These are phyloP conservation scores for Dipteronia sinensis DNA, from an alignment of 345 rosid species.

Conservation along the genomic window DNA sequence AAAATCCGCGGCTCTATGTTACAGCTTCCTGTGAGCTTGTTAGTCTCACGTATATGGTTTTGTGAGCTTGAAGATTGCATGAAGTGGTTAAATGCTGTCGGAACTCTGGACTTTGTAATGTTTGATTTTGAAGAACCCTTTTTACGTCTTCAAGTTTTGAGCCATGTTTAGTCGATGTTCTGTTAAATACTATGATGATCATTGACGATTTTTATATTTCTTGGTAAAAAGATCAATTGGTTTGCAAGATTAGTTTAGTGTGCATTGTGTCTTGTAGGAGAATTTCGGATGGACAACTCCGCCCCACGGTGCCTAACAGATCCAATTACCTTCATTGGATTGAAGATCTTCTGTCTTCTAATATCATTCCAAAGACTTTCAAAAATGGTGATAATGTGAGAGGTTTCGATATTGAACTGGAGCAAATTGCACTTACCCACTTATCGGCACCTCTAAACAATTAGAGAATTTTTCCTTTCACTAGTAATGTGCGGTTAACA, in stretches of 20 bases:
- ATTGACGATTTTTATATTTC: not conserved
- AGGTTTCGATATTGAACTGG: slow-evolving; percentile 94
- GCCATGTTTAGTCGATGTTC: no score
- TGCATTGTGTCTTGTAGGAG: slow-evolving; percentile 52
- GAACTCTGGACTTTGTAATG: not conserved
- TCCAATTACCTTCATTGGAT: slow-evolving; percentile 94
- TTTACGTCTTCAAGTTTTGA: not conserved
- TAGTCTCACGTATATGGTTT: not conserved
- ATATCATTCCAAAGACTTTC: slow-evolving; percentile 44
- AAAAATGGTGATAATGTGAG: slow-evolving; percentile 40
- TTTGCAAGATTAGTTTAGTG: not conserved
- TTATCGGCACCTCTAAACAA: slow-evolving; percentile 73
- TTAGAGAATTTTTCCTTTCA: no score
- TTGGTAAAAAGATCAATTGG: not conserved
- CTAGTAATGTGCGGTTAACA: no score
- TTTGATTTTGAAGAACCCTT: not conserved
- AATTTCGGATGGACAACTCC: slow-evolving; percentile 96
- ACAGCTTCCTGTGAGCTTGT: not conserved
- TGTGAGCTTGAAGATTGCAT: not conserved
- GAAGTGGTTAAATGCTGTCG: not conserved
- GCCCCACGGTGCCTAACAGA: slow-evolving; percentile 92
- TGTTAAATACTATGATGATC: not conserved
- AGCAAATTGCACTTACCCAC: slow-evolving; percentile 93
- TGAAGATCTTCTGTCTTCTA: slow-evolving; percentile 77
- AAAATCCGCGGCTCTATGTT: not conserved